phyloP scores from a whole-genome alignment of 768 basidiomycete genomes.

The Holtermannia corniformis region DNA sequence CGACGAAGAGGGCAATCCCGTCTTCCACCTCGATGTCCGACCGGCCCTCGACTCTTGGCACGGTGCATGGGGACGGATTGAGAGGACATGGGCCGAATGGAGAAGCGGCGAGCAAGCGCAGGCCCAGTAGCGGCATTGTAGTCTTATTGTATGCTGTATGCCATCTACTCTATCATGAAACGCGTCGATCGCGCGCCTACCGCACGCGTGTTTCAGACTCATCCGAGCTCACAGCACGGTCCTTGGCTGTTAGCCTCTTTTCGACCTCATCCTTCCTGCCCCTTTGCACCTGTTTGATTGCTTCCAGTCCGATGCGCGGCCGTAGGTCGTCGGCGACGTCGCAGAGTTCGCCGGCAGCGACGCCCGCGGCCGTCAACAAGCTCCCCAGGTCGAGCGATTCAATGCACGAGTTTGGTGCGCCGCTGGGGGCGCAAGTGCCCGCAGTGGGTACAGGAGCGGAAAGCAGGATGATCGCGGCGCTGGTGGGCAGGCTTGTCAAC shows the following conservation, averaged over 20 bases:
- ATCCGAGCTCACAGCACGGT: background rate
- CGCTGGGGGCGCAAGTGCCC: background rate
- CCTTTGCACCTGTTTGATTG: background rate
- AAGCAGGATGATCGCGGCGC: conserved; percentile 68
- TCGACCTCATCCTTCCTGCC: background rate
- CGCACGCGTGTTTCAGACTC: background rate
- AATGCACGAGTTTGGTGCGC: background rate
- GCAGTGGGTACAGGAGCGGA: conserved; percentile 35
- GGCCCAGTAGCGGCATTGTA: too few species aligned
- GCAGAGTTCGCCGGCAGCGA: background rate
- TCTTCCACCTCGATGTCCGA: conserved; percentile 89
- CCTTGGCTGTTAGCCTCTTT: too few species aligned
- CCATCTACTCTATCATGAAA: too few species aligned
- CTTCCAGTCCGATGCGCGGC: background rate
- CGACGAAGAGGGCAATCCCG: conserved; percentile 81
- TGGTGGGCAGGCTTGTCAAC: conserved; percentile 69
- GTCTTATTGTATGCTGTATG: too few species aligned
- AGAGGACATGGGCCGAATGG: background rate
- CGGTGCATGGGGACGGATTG: background rate
- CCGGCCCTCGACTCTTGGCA: conserved; percentile 72
- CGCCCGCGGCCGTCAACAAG: background rate
- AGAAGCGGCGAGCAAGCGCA: background rate
- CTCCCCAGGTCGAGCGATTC: background rate
- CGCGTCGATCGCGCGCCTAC: background rate
- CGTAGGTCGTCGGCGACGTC: background rate